Conservation (phyloP, 2,329 filamentous ascomycete genomes). For the Hymenoscyphus occultus region DNA sequence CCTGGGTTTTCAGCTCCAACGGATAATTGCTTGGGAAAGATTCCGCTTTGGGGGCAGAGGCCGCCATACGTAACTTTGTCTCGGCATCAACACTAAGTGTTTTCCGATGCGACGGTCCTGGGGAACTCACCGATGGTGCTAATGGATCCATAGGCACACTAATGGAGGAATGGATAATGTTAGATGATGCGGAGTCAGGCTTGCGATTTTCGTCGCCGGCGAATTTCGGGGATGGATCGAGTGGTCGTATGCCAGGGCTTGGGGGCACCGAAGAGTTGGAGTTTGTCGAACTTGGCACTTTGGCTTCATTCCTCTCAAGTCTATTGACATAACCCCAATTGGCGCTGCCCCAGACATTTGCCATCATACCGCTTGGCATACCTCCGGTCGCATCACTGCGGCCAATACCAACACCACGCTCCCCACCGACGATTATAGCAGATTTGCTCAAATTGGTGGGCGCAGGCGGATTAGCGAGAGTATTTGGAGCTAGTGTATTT, state of each 20-base stretch:
- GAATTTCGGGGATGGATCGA: constrained; percentile 30
- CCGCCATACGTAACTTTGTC: constrained; percentile 30
- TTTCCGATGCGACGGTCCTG: constrained; percentile 29
- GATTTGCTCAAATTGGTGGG: constrained; percentile 83
- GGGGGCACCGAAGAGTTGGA: constrained; percentile 26
- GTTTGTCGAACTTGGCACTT: constrained; percentile 23
- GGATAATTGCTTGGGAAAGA: constrained; percentile 76
- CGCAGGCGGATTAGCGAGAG: constrained; percentile 77
- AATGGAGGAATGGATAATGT: constrained; percentile 21
- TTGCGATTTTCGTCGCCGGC: constrained; percentile 32
- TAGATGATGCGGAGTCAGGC: constrained; percentile 25
- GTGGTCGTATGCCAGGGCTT: constrained; percentile 28
- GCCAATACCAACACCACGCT: constrained; percentile 66
- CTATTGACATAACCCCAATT: constrained; percentile 72
- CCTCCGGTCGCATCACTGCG: constrained; percentile 59
- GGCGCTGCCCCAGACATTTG: constrained; percentile 89
- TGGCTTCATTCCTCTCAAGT: constrained; percentile 53
- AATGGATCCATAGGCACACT: constrained; percentile 28
- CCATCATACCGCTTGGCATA: constrained; percentile 81
- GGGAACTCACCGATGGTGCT: constrained; percentile 14
- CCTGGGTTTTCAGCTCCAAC: constrained; percentile 75
- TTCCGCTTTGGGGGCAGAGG: constrained; percentile 30
- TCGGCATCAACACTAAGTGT: constrained; percentile 39
- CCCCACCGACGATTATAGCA: constrained; percentile 77
- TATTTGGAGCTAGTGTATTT: constrained; percentile 74